Evolutionary conservation across 176 grass and related monocot genomes (phyloP).

Genomic region (Aegilops umbellulata): DNA sequence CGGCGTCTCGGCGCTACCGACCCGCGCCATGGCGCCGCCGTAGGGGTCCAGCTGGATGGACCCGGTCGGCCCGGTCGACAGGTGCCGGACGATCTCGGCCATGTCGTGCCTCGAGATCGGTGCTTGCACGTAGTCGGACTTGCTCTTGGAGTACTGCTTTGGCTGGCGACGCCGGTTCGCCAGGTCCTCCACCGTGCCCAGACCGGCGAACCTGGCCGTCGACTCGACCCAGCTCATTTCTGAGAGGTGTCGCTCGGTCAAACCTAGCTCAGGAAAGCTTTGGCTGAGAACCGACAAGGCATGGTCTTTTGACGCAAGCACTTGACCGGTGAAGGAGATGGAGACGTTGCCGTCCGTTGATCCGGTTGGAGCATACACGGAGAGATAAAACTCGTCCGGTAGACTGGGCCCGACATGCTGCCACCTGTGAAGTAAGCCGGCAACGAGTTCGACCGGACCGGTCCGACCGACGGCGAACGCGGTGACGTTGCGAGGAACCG

Average conservation of each 20-base stretch:
- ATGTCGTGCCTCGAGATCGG: constrained; percentile 13
- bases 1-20: constrained; percentile 9
- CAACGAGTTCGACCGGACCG: constrained; percentile 10
- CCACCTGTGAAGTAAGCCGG: constrained; percentile 55
- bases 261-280: constrained; percentile 40
- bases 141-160: constrained; percentile 42
- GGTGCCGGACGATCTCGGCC: constrained; percentile 3
- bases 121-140: constrained; percentile 57
- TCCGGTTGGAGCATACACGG: not conserved
- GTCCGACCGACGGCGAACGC: constrained; percentile 12
- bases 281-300: constrained; percentile 26
- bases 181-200: constrained; percentile 13
- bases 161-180: not conserved
- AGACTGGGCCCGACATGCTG: constrained; percentile 43
- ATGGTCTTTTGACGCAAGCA: constrained; percentile 3
- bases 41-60: constrained; percentile 59
- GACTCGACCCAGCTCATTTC: constrained; percentile 74
- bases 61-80: constrained; percentile 26
- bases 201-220: constrained; percentile 32
- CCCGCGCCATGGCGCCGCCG: constrained; percentile 52
- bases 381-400: constrained; percentile 64
- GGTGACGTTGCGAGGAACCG: constrained; percentile 41
- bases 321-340: constrained; percentile 40
- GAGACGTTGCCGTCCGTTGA: constrained; percentile 29
- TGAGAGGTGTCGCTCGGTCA: constrained; percentile 8